Base-by-base conservation (phyloP, 78 protist genomes). In the Dictyostelium brefeldianum region DNA sequence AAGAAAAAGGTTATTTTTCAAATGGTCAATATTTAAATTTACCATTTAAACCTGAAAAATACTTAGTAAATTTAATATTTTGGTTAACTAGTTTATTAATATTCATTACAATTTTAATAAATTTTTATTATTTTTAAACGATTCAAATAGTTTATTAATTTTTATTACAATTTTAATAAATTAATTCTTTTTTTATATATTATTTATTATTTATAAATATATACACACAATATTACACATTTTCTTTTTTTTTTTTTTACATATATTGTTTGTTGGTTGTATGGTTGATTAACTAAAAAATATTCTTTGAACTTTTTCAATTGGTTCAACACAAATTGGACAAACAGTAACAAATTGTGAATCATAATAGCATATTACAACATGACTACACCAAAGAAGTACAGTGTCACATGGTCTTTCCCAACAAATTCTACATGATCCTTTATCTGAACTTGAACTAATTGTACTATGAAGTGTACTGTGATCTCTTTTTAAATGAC, bases 381-480 rank as follows among this genome's bases (percentile, higher is more conserved):
- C 41, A 22, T 83, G 91, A 2, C 91, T 81, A 25, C 91, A 83
- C 91, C 91, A 83, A 5, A 83, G 47, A 17, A 73, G 43, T 11
- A 83, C 91, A 14, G 81, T 73, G 46, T 83, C 91, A 17, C 74
- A 15, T 29, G 91, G 91, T 74, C 91, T 70, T 14, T 83, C 91
- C 91, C 91, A 83, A 73, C 91, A 83, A 41, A 83, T 73, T 57
- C 73, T 83, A 74, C 91, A 83, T 15, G 64, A 70, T 73, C 50
- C 73, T 1, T 73, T 73, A 73, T 82, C 90, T 27, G 90, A 82
- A 29, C 78, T 57, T 18, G 77, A 48, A 8, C 65, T 43, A 15
- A 83, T 83, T n/a, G 81, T 74, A 22, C 83, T 74, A 10, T 83
- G 91, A 22, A 83, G 43, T n/a, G 77, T 73, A 57, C 82, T 73